phyloP scores from a whole-genome alignment of 129 eudicot genomes.

The Saposhnikovia divaricata region DNA sequence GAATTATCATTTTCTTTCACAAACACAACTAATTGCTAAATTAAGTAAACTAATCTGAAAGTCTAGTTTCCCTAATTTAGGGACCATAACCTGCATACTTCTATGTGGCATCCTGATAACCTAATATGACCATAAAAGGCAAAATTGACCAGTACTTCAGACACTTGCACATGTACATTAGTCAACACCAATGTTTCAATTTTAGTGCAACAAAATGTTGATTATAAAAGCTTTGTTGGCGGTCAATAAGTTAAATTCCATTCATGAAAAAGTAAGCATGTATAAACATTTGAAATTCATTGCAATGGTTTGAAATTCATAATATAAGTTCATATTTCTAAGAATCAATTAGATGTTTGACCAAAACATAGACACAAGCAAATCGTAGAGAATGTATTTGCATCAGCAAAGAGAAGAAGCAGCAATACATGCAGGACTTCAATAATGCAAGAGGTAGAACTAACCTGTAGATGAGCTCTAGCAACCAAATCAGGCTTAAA shows the following conservation, averaged over 20 bases:
- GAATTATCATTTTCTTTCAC: neutral
- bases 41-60: no score
- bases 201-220: neutral
- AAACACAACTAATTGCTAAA: neutral
- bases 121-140: neutral
- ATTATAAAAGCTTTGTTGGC: neutral
- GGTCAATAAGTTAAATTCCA: neutral
- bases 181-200: neutral
- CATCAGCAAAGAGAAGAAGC: neutral
- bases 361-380: neutral
- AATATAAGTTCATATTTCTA: neutral
- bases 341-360: neutral
- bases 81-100: neutral
- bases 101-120: neutral
- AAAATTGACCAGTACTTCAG: neutral
- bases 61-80: neutral
- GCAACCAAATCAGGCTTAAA: constrained; percentile 89
- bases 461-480: constrained; percentile 86
- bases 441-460: neutral
- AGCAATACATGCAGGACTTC: no score
- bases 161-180: neutral
- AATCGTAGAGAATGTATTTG: neutral
- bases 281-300: neutral
- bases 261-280: neutral
- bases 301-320: neutral